Evolutionary conservation across 163 green algal species (phyloP), one percentile per base, ranked within the genome.

Genomic region (Coccomyxa subellipsoidea): DNA sequence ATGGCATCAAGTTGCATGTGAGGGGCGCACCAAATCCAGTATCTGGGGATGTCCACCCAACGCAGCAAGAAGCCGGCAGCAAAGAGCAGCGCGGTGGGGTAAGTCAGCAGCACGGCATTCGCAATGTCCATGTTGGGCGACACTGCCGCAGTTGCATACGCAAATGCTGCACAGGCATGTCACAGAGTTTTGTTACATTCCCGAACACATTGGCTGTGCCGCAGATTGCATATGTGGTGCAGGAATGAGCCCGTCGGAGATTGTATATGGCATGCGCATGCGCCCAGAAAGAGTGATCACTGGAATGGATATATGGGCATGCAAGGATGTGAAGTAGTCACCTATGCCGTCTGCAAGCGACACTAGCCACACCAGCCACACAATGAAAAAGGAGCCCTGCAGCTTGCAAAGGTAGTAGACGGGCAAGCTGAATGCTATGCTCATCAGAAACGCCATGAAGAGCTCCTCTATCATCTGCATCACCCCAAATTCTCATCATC

Each of bases 71-170:
- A 86, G 69, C 82, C 82, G 27, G 69, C 34, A 25, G 34, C 54
- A 69, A 87, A 84, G 32, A 87, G 79, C 5, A 84, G 54, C 18
- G 70, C n/a, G 23, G 78, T 85, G 73, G 79, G 37, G 35, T 91
- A 82, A 0, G 87, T 87, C 39, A 87, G 87, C 72, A 96, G 82
- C 29, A 84, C 78, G 6, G 86, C 84, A 80, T 92, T 94, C 6
- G 92, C 92, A n/a, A 93, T 88, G 71, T 93, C 93, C 80, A 95
- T 83, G 32, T 59, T 91, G 75, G 92, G 87, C 0, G 81, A 90
- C 7, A 96, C 35, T 21, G 87, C 83, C 0, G 89, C 90, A 34
- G 92, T 78, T 31, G 87, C 71, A 81, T 94, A 95, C 2, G 88
- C 89, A 38, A 93, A 83, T 27, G 81, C 85, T 90, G 87, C 86